Base-by-base conservation (phyloP, 495 filamentous ascomycete genomes). In the Clavariopsis aquatica region DNA sequence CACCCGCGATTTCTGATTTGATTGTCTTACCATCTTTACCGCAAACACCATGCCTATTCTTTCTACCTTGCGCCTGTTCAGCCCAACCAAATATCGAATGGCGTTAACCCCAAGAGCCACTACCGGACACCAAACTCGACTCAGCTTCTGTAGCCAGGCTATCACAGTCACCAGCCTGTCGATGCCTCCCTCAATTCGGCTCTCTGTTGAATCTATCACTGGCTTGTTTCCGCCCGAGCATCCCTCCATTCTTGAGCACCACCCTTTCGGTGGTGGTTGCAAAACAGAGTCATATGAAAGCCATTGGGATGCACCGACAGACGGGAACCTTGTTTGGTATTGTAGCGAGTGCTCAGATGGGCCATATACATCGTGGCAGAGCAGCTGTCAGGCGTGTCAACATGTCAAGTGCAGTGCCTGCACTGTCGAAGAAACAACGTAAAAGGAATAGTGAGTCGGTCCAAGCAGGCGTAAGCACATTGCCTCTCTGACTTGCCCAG, bases 331-430 rank as follows among this genome's bases (percentile, higher is more conserved):
- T 36, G 24, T 31, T 19, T 60, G 57, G 57, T 60, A 51, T 19
- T 60, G 57, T n/a, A 17, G 13, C 15, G 43, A 29, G 1, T 60
- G 57, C 51, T 43, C 45, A 19, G 57, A 60, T 51, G 57, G 57
- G 17, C 57, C 57, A 15, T 34, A 49, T 22, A 15, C 9, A 31
- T 29, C n/a, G 28, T 60, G 57, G 57, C 41, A 51, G 17, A 8
- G 2, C 17, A 34, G 13, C 31, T 60, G 57, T 24, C 26, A 43
- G 20, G 38, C 1, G 1, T 60, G 57, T 28, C 17, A 20, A 6
- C 36, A 45, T 15, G 23, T 3, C 20, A 46, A 58, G 38, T 45
- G 36, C n/a, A 17, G 36, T 26, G 5, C 6, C 23, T 58, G 55
- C 41, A 45, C 17, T 17, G 28, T 20, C n/a, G 34, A 58, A 28